These are phyloP conservation scores for Mycena latifolia DNA, from an alignment of 768 basidiomycete species.

Conservation along the genomic window DNA sequence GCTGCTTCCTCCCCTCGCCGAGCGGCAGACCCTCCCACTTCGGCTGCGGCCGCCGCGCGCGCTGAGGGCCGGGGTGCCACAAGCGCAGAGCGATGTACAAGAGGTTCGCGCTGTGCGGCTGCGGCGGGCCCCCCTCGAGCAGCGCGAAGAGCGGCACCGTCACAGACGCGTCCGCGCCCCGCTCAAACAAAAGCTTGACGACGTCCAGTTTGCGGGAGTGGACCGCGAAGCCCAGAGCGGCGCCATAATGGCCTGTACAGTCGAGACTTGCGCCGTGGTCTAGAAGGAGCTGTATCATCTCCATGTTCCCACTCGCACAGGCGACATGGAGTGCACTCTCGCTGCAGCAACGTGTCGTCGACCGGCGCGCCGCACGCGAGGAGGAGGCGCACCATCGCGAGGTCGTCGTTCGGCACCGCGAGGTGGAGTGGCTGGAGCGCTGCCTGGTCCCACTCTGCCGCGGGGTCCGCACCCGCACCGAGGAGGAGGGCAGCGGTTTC, in stretches of 20 bases:
- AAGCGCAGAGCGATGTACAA: not conserved
- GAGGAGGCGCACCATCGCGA: constrained; percentile 8
- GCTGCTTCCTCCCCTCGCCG: not conserved
- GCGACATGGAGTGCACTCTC: constrained; percentile 19
- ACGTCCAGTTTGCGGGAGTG: too few relatives aligned
- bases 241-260: not conserved
- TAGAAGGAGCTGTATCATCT: too few relatives aligned
- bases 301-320: not conserved
- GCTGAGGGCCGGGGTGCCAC: not conserved
- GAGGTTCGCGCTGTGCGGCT: too few relatives aligned
- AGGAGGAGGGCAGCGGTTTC: constrained; percentile 17
- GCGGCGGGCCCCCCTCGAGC: too few relatives aligned
- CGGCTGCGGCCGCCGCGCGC: too few relatives aligned
- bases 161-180: too few relatives aligned
- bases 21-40: not conserved
- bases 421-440: constrained; percentile 17
- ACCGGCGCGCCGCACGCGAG: constrained; percentile 21
- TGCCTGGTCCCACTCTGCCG: not conserved
- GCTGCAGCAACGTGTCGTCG: not conserved
- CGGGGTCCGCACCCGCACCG: constrained; percentile 12
- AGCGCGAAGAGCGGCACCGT: too few relatives aligned
- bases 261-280: constrained; percentile 10
- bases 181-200: too few relatives aligned
- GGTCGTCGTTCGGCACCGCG: not conserved
- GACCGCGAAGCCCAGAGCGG: constrained; percentile 14